Conservation (phyloP, 768 basidiomycete genomes). For the Leccinum ochraceum region DNA sequence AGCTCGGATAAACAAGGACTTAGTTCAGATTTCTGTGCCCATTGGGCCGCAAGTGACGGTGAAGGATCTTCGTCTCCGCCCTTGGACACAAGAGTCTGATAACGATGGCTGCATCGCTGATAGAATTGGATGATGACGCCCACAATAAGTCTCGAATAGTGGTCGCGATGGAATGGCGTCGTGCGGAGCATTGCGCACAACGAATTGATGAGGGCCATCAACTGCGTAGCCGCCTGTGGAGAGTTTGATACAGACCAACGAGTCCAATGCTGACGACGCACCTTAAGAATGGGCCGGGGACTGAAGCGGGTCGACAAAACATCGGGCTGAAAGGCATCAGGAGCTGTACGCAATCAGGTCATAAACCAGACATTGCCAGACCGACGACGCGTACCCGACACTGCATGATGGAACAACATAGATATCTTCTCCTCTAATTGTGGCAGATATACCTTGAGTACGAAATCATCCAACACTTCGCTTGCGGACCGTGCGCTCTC, state of each 20-base stretch:
- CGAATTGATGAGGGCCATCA: conserved; percentile 90
- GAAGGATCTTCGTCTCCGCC: conserved; percentile 41
- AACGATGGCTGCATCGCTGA: conserved; percentile 87
- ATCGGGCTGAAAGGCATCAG: conserved; percentile 89
- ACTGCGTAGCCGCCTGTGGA: conserved; percentile 73
- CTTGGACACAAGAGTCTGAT: conserved; percentile 67
- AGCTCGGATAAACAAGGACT: conserved; percentile 71
- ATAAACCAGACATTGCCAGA: conserved; percentile 2
- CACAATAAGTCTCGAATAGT: conserved; percentile 90
- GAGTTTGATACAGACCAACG: conserved; percentile 5
- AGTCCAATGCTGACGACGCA: conserved; percentile 27
- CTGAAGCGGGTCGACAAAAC: conserved; percentile 63
- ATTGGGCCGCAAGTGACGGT: conserved; percentile 65
- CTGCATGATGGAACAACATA: conserved; percentile 80
- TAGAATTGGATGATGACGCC: conserved; percentile 96
- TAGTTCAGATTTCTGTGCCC: conserved; percentile 87
- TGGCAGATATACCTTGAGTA: conserved; percentile 88
- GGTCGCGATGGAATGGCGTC: conserved; percentile 94
- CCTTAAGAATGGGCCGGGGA: conserved; percentile 74
- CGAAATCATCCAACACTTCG: conserved; percentile 86
- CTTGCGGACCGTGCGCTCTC: conserved; percentile 66
- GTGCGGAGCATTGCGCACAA: conserved; percentile 88
- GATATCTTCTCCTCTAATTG: conserved; percentile 95
- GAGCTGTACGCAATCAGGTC: conserved; percentile 43
- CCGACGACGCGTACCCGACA: conserved; percentile 54